Percentiles rank a stretch among this genome's conserved stretches.
Conservation (phyloP, 2,329 filamentous ascomycete species). For the Cryphonectria japonica region DNA sequence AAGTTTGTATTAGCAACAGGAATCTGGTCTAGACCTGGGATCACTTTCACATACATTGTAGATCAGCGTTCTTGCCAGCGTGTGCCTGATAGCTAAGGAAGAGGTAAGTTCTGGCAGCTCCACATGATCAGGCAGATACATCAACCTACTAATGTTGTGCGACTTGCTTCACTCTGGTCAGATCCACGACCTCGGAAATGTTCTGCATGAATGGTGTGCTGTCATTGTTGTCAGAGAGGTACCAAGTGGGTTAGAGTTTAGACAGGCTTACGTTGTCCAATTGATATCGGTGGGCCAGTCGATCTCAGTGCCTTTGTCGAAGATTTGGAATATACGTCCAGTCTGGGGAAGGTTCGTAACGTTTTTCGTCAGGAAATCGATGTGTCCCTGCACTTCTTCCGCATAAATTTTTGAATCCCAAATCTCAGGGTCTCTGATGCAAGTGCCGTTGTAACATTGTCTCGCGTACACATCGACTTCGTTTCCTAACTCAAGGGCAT, state of each 20-base stretch:
- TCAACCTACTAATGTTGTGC: neutral
- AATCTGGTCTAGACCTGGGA: too few species aligned
- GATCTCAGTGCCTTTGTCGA: slow-evolving; percentile 1
- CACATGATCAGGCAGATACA: neutral
- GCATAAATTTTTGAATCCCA: neutral
- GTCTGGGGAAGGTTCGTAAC: neutral
- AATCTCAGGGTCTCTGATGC: neutral
- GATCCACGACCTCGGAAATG: neutral
- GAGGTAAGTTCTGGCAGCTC: neutral
- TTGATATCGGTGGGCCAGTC: neutral
- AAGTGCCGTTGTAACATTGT: neutral
- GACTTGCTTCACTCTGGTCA: neutral
- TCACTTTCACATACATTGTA: neutral
- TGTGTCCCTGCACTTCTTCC: neutral
- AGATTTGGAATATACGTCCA: neutral
- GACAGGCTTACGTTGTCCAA: neutral
- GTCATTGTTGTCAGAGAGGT: neutral
- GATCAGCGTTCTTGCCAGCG: neutral
- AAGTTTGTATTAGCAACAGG: too few species aligned
- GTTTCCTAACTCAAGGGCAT: neutral
- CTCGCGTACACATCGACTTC: neutral
- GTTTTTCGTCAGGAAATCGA: neutral
- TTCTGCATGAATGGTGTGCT: neutral
- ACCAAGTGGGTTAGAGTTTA: neutral
- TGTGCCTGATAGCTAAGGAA: neutral